A percentile compares a stretch with the other conserved stretches of the same genome.
phyloP scores from a whole-genome alignment of 2,329 filamentous ascomycete species.

The Scedosporium minutisporum region DNA sequence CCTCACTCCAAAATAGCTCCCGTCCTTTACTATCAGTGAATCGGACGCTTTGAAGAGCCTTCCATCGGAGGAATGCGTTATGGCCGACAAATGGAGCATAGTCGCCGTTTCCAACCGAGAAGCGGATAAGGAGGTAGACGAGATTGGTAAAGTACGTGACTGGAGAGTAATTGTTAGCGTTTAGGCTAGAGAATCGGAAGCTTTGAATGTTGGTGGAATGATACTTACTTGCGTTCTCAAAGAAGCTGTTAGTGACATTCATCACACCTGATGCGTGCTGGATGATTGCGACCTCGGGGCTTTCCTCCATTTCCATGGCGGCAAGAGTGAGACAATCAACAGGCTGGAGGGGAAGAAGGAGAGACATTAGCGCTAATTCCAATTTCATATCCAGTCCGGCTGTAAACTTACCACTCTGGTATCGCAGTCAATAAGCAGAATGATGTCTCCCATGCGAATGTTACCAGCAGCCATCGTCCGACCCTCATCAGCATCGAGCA shows the following conservation, averaged over 20 bases:
- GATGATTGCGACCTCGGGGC: conserved; percentile 68
- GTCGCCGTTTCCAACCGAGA: conserved; percentile 67
- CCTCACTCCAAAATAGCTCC: conserved; percentile 76
- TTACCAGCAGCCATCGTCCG: conserved; percentile 77
- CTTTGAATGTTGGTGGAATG: neutral
- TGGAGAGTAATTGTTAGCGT: neutral
- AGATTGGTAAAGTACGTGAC: conserved; percentile 63
- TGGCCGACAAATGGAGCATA: conserved; percentile 75
- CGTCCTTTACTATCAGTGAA: conserved; percentile 61
- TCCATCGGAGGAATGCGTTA: conserved; percentile 68
- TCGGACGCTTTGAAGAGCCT: conserved; percentile 62
- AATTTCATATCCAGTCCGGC: conserved; percentile 20
- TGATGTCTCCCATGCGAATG: conserved; percentile 77
- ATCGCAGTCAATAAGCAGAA: conserved; percentile 58
- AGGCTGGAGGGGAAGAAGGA: conserved; percentile 57
- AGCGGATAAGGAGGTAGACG: conserved; percentile 68
- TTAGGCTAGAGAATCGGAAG: neutral
- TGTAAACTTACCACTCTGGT: conserved; percentile 47
- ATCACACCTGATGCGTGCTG: conserved; percentile 71
- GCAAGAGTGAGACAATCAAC: conserved; percentile 69
- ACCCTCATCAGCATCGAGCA: conserved; percentile 54
- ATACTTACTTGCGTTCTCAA: conserved; percentile 47
- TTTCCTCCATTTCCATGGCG: conserved; percentile 73
- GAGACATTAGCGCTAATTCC: conserved; percentile 42
- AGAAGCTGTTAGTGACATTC: conserved; percentile 67